These are phyloP conservation scores for Coemansia sp. DNA, from an alignment of 192 early-diverging fungal species.

Conservation along the genomic window DNA sequence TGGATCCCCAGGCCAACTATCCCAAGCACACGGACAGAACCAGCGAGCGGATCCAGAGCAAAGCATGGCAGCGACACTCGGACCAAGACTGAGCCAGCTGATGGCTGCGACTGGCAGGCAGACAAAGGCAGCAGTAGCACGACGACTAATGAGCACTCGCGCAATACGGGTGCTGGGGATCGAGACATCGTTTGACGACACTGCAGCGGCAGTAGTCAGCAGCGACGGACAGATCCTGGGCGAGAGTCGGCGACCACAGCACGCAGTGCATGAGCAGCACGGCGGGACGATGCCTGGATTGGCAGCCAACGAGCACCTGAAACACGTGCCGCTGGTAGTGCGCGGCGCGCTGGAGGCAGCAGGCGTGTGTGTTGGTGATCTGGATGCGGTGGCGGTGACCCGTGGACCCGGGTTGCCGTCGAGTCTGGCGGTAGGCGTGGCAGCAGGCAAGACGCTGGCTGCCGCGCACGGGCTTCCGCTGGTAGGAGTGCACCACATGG, in stretches of 20 bases:
- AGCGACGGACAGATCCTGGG: constrained; percentile 64
- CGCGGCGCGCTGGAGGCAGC: constrained; percentile 61
- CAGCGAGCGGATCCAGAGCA: too few species aligned
- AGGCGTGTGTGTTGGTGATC: constrained; percentile 49
- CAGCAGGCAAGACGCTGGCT: constrained; percentile 73
- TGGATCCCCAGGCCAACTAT: too few species aligned
- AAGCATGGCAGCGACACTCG: too few species aligned
- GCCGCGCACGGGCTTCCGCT: constrained; percentile 66
- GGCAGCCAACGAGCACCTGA: constrained; percentile 67
- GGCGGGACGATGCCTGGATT: constrained; percentile 76
- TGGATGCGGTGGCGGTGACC: constrained; percentile 77
- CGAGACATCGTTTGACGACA: constrained; percentile 83
- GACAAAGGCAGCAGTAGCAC: not conserved
- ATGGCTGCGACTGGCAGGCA: not conserved
- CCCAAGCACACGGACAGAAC: too few species aligned
- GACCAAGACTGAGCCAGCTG: not conserved
- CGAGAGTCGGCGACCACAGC: constrained; percentile 65
- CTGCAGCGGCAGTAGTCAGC: constrained; percentile 70
- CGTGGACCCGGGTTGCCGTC: constrained; percentile 74
- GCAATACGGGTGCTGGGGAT: constrained; percentile 59
- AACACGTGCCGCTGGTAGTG: constrained; percentile 64
- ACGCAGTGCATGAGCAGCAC: constrained; percentile 66
- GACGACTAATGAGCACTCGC: constrained; percentile 9
- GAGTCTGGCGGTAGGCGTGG: constrained; percentile 68
- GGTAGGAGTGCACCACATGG: constrained; percentile 84